Conservation (phyloP, 2,329 filamentous ascomycete species). For the Sclerotinia minor region DNA sequence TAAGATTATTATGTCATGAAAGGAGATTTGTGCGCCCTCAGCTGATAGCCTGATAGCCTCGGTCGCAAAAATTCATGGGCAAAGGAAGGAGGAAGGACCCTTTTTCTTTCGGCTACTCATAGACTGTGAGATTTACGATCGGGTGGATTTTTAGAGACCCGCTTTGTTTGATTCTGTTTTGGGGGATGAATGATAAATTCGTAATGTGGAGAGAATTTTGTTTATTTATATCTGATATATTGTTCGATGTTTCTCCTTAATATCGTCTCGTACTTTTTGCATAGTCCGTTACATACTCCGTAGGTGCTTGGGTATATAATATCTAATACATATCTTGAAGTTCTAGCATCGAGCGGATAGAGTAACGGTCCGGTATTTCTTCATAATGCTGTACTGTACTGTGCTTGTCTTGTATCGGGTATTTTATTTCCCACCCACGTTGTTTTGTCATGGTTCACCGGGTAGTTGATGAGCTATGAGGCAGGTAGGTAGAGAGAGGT, state of each 20-base stretch:
- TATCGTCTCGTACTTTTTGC: background rate
- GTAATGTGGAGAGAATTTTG: background rate
- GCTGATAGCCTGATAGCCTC: background rate
- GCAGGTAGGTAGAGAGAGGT: too few species aligned
- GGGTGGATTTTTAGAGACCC: background rate
- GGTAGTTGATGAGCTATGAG: too few species aligned
- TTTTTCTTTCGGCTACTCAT: background rate
- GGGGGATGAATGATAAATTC: background rate
- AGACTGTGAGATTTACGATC: background rate
- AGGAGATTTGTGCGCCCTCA: background rate
- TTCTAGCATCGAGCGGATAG: background rate
- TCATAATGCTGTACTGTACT: too few species aligned
- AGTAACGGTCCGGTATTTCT: background rate
- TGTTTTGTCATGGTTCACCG: too few species aligned
- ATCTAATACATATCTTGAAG: too few species aligned
- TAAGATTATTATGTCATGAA: background rate
- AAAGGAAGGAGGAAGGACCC: slow-evolving; percentile 42
- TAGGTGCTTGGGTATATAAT: too few species aligned
- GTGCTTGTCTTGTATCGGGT: too few species aligned
- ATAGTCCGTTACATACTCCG: background rate
- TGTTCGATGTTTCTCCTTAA: background rate
- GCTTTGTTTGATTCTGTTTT: background rate
- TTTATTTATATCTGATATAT: slow-evolving; percentile 1
- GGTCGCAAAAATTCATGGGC: background rate
- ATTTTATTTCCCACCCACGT: too few species aligned